Percentiles rank a stretch among this genome's conserved stretches.
These are phyloP conservation scores for Pseudonitzschia multiseries DNA, from an alignment of 108 stramenopile species.

Conservation along the genomic window DNA sequence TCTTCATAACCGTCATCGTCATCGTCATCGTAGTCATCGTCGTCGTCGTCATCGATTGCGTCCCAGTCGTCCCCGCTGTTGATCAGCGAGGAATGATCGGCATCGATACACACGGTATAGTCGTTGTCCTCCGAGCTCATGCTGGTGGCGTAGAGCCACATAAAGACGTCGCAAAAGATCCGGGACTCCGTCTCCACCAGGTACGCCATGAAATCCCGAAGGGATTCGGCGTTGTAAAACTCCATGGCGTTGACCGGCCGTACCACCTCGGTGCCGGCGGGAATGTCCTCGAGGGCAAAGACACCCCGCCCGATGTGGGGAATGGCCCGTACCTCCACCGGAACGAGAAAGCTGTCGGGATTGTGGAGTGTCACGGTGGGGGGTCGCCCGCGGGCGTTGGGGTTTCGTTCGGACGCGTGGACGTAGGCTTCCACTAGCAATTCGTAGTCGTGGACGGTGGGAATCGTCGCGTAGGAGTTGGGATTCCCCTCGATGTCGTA, in stretches of 20 bases:
- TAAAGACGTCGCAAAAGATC: background rate
- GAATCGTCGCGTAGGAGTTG: background rate
- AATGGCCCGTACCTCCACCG: background rate
- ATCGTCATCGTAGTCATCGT: background rate
- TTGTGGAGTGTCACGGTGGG: background rate
- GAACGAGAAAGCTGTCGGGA: background rate
- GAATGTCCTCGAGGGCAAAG: background rate
- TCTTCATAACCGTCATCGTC: background rate
- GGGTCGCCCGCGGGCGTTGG: background rate
- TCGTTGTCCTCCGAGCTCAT: background rate
- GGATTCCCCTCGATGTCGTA: background rate
- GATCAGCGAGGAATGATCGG: constrained; percentile 1
- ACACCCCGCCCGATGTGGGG: constrained; percentile 2
- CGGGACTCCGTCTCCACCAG: background rate
- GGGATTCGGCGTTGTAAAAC: background rate
- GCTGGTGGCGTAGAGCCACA: background rate
- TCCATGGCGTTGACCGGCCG: background rate
- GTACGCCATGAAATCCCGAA: background rate
- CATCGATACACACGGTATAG: background rate
- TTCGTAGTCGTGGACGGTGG: background rate
- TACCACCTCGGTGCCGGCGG: background rate
- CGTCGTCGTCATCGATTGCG: background rate
- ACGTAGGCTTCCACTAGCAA: constrained; percentile 5
- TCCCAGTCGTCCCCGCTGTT: background rate
- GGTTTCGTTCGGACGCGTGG: background rate